Evolutionary conservation across 768 basidiomycete genomes (phyloP).

Genomic region (Cubamyces lactineus): DNA sequence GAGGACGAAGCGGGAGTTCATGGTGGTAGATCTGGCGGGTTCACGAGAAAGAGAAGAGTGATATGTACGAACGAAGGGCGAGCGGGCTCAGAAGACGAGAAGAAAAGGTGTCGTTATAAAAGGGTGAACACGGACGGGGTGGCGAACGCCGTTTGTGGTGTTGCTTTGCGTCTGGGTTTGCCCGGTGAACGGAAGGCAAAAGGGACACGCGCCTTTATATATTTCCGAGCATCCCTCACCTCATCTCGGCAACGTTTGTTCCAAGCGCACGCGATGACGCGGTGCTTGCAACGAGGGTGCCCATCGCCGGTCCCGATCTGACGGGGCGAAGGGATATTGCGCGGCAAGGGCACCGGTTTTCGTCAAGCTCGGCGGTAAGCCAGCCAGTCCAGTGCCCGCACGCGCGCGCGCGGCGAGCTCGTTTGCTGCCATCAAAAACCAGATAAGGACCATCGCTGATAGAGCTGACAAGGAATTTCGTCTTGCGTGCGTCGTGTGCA

Average conservation of each 20-base stretch:
- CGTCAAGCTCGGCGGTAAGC: conserved; percentile 1
- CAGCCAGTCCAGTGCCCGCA: background rate
- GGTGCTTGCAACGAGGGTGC: conserved; percentile 12
- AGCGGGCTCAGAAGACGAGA: background rate
- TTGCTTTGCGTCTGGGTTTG: conserved; percentile 7
- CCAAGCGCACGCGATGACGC: conserved; percentile 21
- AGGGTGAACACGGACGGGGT: conserved; percentile 3
- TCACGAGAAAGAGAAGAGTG: background rate
- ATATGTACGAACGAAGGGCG: conserved; percentile 9
- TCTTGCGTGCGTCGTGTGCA: background rate
- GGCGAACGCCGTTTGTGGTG: conserved; percentile 18
- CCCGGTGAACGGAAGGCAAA: conserved; percentile 2
- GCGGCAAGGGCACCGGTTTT: conserved; percentile 12
- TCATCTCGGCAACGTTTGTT: conserved; percentile 5
- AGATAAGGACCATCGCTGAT: conserved; percentile 11
- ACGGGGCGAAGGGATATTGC: conserved; percentile 24
- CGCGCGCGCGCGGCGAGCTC: conserved; percentile 1
- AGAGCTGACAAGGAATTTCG: conserved; percentile 1
- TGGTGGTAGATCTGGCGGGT: conserved; percentile 3
- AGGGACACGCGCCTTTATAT: conserved; percentile 9
- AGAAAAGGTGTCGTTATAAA: conserved; percentile 1
- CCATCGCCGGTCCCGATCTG: conserved; percentile 20
- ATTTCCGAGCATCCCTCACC: conserved; percentile 9
- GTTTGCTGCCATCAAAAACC: conserved; percentile 1
- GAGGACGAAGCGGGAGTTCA: conserved; percentile 29